Percentiles rank a stretch among this genome's conserved stretches.
Conservation (phyloP, 2,329 filamentous ascomycete species). For the Ceratocystis smalleyi region DNA sequence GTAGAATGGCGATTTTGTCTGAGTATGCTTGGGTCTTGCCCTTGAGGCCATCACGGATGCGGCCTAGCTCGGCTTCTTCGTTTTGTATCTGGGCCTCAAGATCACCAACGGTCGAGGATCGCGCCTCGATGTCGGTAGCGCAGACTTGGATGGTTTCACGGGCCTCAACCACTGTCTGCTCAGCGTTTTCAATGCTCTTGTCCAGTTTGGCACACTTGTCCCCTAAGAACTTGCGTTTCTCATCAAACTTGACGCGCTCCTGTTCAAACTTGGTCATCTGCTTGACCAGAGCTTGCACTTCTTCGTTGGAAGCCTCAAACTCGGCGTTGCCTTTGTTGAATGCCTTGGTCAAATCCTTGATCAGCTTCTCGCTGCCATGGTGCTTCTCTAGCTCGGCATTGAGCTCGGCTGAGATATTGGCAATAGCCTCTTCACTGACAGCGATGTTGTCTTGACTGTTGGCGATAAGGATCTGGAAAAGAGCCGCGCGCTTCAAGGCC, state of each 20-base stretch:
- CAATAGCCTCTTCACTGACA: conserved; percentile 77
- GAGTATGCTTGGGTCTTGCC: conserved; percentile 93
- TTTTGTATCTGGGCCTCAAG: conserved; percentile 61
- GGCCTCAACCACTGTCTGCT: conserved; percentile 58
- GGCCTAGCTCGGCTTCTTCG: conserved; percentile 68
- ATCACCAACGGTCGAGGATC: conserved; percentile 54
- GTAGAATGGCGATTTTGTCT: conserved; percentile 79
- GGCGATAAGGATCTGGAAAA: conserved; percentile 82
- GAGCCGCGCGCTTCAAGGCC: conserved; percentile 68
- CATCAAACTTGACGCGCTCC: conserved; percentile 91
- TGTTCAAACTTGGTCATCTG: conserved; percentile 90
- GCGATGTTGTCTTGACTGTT: conserved; percentile 80
- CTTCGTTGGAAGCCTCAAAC: conserved; percentile 67
- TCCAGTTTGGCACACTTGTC: conserved; percentile 92
- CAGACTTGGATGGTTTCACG: conserved; percentile 65
- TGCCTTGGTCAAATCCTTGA: conserved; percentile 74
- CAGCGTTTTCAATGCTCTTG: conserved; percentile 66
- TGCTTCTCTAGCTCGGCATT: conserved; percentile 84
- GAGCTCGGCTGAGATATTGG: conserved; percentile 76
- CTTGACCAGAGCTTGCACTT: conserved; percentile 62
- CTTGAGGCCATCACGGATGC: conserved; percentile 75
- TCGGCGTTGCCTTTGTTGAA: conserved; percentile 74
- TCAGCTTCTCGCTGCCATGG: conserved; percentile 72
- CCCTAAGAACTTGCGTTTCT: conserved; percentile 86
- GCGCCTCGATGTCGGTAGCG: conserved; percentile 59